These are phyloP conservation scores for Ensete glaucum DNA, from an alignment of 176 grass and related monocot genomes.

Conservation along the genomic window DNA sequence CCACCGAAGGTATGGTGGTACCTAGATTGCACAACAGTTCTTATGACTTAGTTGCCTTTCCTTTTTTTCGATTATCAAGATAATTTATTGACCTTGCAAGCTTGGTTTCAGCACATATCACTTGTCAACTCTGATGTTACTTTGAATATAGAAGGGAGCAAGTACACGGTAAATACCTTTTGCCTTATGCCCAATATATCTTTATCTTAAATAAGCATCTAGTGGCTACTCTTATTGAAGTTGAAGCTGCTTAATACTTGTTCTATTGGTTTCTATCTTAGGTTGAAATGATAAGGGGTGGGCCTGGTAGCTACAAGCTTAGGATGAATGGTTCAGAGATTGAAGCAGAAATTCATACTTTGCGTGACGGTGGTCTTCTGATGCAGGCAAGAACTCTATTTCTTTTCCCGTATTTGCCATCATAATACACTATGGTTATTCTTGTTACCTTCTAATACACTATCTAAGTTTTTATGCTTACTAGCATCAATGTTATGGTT, in stretches of 20 bases:
- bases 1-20: conserved; percentile 69
- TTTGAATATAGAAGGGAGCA: conserved; percentile 95
- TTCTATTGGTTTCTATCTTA: too few relatives aligned
- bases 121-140: conserved; percentile 92
- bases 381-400: conserved; percentile 67
- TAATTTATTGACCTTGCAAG: conserved; percentile 20
- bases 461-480: too few relatives aligned
- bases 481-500: not conserved
- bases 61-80: not conserved
- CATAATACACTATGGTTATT: too few relatives aligned
- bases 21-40: conserved; percentile 9
- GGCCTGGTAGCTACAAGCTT: conserved; percentile 89
- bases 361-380: conserved; percentile 88
- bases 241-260: too few relatives aligned
- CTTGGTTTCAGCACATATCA: conserved; percentile 81
- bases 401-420: not conserved
- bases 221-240: too few relatives aligned
- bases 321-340: conserved; percentile 81
- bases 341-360: conserved; percentile 88
- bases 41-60: not conserved
- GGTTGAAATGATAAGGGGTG: conserved; percentile 44
- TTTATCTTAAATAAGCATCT: not conserved
- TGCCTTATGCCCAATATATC: conserved; percentile 1
- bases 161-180: conserved; percentile 60
- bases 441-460: too few relatives aligned